Percentiles rank a stretch among this genome's conserved stretches.
phyloP scores from a whole-genome alignment of 129 eudicot species.

The Tagetes erecta region DNA sequence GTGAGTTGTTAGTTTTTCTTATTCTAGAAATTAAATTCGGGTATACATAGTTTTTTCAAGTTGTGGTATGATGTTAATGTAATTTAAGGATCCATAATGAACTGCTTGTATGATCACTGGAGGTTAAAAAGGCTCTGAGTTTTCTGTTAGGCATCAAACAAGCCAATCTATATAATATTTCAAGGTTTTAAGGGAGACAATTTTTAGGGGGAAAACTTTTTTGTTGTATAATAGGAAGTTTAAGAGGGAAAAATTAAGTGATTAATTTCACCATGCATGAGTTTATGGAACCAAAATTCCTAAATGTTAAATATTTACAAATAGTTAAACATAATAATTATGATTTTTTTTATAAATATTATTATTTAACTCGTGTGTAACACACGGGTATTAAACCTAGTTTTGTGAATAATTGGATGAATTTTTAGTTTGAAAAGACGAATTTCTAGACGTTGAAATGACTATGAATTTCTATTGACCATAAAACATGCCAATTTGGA shows the following conservation, averaged over 20 bases:
- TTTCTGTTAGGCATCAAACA: neutral
- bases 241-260: too few relatives aligned
- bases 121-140: neutral
- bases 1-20: slow-evolving; percentile 35
- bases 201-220: too few relatives aligned
- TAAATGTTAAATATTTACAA: too few relatives aligned
- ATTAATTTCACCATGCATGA: too few relatives aligned
- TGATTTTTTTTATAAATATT: too few relatives aligned
- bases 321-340: too few relatives aligned
- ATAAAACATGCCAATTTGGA: neutral
- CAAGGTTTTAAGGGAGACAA: too few relatives aligned
- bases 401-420: neutral
- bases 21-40: neutral
- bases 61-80: slow-evolving; percentile 4
- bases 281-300: too few relatives aligned
- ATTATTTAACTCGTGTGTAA: too few relatives aligned
- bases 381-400: too few relatives aligned
- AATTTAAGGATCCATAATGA: neutral
- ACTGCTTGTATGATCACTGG: slow-evolving; percentile 4
- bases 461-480: neutral
- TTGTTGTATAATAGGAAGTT: too few relatives aligned
- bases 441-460: neutral
- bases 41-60: neutral
- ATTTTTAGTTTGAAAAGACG: neutral
- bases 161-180: neutral